Base-by-base conservation (phyloP, 225 moss, liverwort and hornwort genomes). In the Anthoceros angustus region DNA sequence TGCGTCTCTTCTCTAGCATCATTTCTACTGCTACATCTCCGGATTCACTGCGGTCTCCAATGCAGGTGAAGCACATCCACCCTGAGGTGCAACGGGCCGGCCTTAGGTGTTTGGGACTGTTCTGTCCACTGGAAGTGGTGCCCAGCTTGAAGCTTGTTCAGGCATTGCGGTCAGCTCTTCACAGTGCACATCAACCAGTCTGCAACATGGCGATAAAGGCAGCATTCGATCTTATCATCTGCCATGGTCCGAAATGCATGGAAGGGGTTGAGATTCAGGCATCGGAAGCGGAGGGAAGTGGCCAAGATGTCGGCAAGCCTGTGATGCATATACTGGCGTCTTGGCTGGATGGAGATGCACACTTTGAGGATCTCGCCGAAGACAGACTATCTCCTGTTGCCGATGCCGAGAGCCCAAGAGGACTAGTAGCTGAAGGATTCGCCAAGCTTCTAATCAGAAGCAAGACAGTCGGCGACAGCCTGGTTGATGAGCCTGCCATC, bases 131-230 rank as follows among this genome's bases (percentile, higher is more conserved):
- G 67, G 78, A 87, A 60, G 68, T 66, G 40, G 83, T 68, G 63
- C 87, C 83, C 26, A 83, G 48, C 70, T 39, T 82, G 46, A 73
- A 80, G 63, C 42, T 82, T 48, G 70, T 92, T 64, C 73, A 78
- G 66, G 87, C 92, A 68, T 77, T 98, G 43, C 82, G 83, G 24
- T 41, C 76, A 41, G 86, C 73, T 68, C 67, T 92, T 42, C 76
- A 72, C 49, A 84, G 76, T 70, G 73, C 80, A 48, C 75, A 79
- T 70, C 40, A 74, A 18, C 70, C 78, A 65, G 98, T 98, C 69
- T 89, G 84, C 64, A 84, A 75, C 39, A 89, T 98, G 89, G 84
- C 89, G 42, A 72, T 86, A n/a, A 98, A 84, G 72, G 86, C 84
- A 66, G 63, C 86, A 7, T 98, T 98, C 68, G 98, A 98, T 74